Percentiles rank a stretch among this genome's conserved stretches.
Conservation (phyloP, 1,139 yeast species). For the Yamadazyma diospyri region DNA sequence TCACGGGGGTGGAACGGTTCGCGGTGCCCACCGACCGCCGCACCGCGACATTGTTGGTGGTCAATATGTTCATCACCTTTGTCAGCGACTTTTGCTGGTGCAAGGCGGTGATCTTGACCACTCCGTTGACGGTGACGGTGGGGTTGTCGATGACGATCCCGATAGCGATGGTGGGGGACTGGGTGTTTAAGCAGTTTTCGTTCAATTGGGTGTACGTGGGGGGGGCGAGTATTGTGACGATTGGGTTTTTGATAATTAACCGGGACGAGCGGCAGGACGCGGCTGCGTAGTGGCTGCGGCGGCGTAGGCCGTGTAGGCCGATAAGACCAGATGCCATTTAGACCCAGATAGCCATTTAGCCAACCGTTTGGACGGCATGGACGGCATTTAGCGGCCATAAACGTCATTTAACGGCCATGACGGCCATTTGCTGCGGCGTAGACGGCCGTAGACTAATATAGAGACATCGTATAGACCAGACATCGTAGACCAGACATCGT, state of each 20-base stretch:
- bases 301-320: too few relatives aligned
- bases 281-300: too few relatives aligned
- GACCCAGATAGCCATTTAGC: too few relatives aligned
- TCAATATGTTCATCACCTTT: constrained; percentile 76
- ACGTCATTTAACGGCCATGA: constrained; percentile 1
- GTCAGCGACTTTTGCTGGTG: constrained; percentile 95
- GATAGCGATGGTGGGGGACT: constrained; percentile 88
- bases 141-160: constrained; percentile 94
- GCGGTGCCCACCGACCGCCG: constrained; percentile 59
- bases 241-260: constrained; percentile 82
- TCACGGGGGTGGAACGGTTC: constrained; percentile 61
- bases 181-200: constrained; percentile 62
- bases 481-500: too few relatives aligned
- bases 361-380: too few relatives aligned
- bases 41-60: constrained; percentile 51
- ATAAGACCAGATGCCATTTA: too few relatives aligned
- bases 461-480: too few relatives aligned
- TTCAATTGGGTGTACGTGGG: constrained; percentile 61
- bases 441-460: too few relatives aligned
- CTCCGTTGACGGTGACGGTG: constrained; percentile 92
- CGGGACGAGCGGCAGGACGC: constrained; percentile 66
- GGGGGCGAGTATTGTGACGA: constrained; percentile 78
- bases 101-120: constrained; percentile 84
- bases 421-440: too few relatives aligned
- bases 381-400: too few relatives aligned